Base-by-base conservation (phyloP, 345 rosid species). In the Bruguiera sexangula region DNA sequence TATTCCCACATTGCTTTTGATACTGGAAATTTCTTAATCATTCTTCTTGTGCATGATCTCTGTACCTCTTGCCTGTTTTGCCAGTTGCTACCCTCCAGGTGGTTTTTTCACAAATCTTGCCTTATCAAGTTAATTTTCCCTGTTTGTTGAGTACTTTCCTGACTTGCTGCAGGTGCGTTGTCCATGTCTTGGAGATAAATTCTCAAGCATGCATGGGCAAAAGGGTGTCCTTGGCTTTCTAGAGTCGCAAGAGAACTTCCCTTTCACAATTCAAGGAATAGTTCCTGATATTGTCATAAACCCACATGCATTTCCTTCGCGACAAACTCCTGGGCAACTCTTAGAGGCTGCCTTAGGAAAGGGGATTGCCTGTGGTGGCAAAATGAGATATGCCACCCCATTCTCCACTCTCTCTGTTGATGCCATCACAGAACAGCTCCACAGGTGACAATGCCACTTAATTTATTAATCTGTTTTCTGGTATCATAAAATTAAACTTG, bases 121-220 rank as follows among this genome's bases (percentile, higher is more conserved):
- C 19, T 43, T 18, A 1, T 65, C 22, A 21, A 8, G 60, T 6
- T 29, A n/a, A 20, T 22, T 29, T 53, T 27, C 32, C 46, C 24
- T 67, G 55, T 31, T 69, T 24, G 20, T 63, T 13, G 24, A n/a
- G 10, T 55, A 22, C 9, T 55, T 57, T 69, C 5, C 9, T 36
- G 21, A 56, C 54, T 67, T 63, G 24, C 18, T 68, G 69, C 82
- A 95, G 96, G 89, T 95, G 70, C 92, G 97, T 22, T 76, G 89
- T 43, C 96, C 99, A 0, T 80, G 88, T 77, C 93, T 88, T 24
- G 99, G 99, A 59, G 97, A 95, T 80, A 95, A 92, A 76, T 92
- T 95, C 66, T 93, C 96, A 3, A 92, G 99, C 81, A 92, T 95
- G 97, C 99, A 92, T 73, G 97, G 99, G 59, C 96, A 92, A 67